A percentile compares a stretch with the other conserved stretches of the same genome.
Conservation (phyloP, 2,329 filamentous ascomycete species). For the Purpureocillium takamizusanense region DNA sequence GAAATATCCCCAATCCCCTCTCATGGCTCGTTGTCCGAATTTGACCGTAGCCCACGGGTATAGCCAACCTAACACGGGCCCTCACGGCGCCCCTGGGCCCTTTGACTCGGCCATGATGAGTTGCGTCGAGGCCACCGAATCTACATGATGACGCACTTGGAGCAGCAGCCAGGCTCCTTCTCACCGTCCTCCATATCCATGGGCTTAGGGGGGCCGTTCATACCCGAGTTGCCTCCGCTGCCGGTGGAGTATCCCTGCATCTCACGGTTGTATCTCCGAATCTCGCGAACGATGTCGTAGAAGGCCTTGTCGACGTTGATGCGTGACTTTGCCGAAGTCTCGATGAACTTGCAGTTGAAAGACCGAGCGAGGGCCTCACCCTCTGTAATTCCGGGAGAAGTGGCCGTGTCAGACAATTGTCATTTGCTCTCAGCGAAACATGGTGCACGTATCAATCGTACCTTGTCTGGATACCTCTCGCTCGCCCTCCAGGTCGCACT, state of each 20-base stretch:
- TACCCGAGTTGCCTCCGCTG: constrained; percentile 54
- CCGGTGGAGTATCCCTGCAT: constrained; percentile 80
- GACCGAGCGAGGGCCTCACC: constrained; percentile 76
- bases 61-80: background rate
- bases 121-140: background rate
- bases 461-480: constrained; percentile 87
- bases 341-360: constrained; percentile 97
- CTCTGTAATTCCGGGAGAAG: constrained; percentile 49
- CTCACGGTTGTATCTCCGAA: constrained; percentile 96
- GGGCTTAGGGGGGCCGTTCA: constrained; percentile 56
- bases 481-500: constrained; percentile 94
- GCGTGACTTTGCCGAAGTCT: constrained; percentile 95
- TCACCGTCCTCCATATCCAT: constrained; percentile 70
- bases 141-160: constrained; percentile 85
- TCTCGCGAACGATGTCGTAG: constrained; percentile 96
- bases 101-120: no score
- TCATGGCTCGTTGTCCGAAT: no score
- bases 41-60: no score
- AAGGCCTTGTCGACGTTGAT: constrained; percentile 98
- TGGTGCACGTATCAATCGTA: constrained; percentile 32
- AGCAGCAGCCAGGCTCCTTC: constrained; percentile 68
- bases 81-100: background rate
- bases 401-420: background rate
- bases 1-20: no score
- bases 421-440: background rate